These are phyloP conservation scores for Plicaturopsis crispa DNA, from an alignment of 768 basidiomycete genomes.

Conservation along the genomic window DNA sequence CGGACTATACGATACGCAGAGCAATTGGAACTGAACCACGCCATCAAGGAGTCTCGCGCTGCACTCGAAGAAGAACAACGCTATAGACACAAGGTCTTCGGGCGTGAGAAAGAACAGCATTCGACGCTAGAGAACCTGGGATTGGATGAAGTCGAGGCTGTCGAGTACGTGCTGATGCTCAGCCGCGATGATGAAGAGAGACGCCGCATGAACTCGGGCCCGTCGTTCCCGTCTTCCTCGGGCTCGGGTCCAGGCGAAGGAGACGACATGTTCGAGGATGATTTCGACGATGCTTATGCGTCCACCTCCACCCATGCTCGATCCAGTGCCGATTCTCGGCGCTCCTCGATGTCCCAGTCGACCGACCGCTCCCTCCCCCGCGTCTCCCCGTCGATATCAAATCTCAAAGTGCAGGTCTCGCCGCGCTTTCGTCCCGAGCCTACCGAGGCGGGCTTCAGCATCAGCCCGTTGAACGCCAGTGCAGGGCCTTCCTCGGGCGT, in stretches of 20 bases:
- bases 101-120: conserved; percentile 50
- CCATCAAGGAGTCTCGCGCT: conserved; percentile 50
- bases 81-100: conserved; percentile 26
- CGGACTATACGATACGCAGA: conserved; percentile 29
- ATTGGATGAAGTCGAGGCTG: conserved; percentile 62
- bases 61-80: conserved; percentile 45
- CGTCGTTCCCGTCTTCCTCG: conserved; percentile 4
- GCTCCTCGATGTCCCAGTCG: conserved; percentile 14
- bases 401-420: conserved; percentile 50
- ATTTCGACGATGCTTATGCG: neutral
- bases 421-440: conserved; percentile 43
- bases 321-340: conserved; percentile 14
- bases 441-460: conserved; percentile 40
- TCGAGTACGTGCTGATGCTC: conserved; percentile 80
- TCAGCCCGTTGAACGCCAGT: conserved; percentile 17
- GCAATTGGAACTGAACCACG: conserved; percentile 53
- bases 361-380: conserved; percentile 18
- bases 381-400: conserved; percentile 26
- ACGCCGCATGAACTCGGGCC: conserved; percentile 4
- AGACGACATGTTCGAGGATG: neutral
- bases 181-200: conserved; percentile 63
- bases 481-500: conserved; percentile 6
- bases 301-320: conserved; percentile 1
- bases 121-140: conserved; percentile 56
- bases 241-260: no score